Evolutionary conservation across 495 filamentous ascomycete genomes (phyloP).

Genomic region (Parachaetomium inaequale): DNA sequence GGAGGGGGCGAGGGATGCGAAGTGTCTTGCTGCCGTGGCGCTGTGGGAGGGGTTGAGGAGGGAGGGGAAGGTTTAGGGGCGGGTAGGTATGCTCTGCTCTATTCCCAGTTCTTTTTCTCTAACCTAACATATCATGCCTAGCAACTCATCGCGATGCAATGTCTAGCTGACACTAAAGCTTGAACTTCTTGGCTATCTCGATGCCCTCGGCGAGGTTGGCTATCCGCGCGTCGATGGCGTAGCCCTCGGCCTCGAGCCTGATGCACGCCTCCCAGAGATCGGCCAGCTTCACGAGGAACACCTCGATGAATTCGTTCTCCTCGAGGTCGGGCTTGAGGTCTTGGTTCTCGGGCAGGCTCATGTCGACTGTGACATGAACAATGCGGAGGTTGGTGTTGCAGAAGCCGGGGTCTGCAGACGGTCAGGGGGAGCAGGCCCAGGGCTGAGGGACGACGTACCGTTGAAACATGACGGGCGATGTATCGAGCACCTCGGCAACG

Average conservation of each 20-base stretch:
- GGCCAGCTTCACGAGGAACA: constrained; percentile 66
- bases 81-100: constrained; percentile 22
- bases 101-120: not conserved
- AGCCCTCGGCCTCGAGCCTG: constrained; percentile 67
- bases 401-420: constrained; percentile 61
- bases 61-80: constrained; percentile 63
- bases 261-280: constrained; percentile 65
- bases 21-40: constrained; percentile 72
- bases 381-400: constrained; percentile 85
- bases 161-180: constrained; percentile 26
- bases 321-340: constrained; percentile 70
- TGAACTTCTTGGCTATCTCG: constrained; percentile 62
- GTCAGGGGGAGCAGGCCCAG: not conserved
- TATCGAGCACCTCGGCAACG: constrained; percentile 62
- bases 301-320: constrained; percentile 88
- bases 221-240: constrained; percentile 80
- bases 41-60: constrained; percentile 68
- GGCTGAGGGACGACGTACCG: constrained; percentile 44
- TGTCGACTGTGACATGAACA: constrained; percentile 77
- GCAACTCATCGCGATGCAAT: not conserved
- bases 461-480: constrained; percentile 82
- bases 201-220: constrained; percentile 84
- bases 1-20: constrained; percentile 71
- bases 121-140: not conserved
- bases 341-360: constrained; percentile 63